Evolutionary conservation across 768 basidiomycete genomes (phyloP).

Genomic region (Psilocybe subaeruginosa): DNA sequence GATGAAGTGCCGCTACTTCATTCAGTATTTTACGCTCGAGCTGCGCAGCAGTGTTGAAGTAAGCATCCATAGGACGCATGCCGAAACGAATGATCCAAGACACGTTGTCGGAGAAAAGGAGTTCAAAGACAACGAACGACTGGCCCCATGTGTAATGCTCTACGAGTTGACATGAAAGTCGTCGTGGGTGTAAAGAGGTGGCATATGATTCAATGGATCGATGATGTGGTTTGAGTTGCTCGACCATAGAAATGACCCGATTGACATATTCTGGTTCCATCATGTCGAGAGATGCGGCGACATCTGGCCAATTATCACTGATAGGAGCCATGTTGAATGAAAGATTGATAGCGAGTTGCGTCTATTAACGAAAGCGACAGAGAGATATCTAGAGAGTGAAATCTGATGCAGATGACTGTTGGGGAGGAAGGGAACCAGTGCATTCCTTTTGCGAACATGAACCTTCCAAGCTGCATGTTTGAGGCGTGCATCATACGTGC

Average conservation of each 20-base stretch:
- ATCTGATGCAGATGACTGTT: not conserved
- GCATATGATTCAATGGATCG: slow-evolving; percentile 34
- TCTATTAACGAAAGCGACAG: not conserved
- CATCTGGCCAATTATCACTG: slow-evolving; percentile 42
- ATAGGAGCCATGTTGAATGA: slow-evolving; percentile 31
- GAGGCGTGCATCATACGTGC: slow-evolving; percentile 26
- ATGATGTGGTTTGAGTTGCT: slow-evolving; percentile 35
- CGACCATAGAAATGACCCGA: slow-evolving; percentile 38
- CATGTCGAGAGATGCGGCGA: slow-evolving; percentile 34
- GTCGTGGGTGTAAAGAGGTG: slow-evolving; percentile 34
- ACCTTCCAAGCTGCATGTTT: slow-evolving; percentile 22
- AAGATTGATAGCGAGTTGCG: slow-evolving; percentile 7
- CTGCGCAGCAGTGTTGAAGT: slow-evolving; percentile 45
- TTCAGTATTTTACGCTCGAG: slow-evolving; percentile 46
- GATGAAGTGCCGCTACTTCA: slow-evolving; percentile 43
- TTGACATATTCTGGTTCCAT: slow-evolving; percentile 37
- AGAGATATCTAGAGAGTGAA: slow-evolving; percentile 6
- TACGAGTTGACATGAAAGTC: slow-evolving; percentile 32
- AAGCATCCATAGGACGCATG: slow-evolving; percentile 41
- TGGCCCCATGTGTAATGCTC: slow-evolving; percentile 45
- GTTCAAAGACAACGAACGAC: slow-evolving; percentile 42
- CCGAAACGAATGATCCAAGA: slow-evolving; percentile 47
- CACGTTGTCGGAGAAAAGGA: slow-evolving; percentile 32
- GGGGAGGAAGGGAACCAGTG: slow-evolving; percentile 18
- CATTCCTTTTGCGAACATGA: slow-evolving; percentile 13